A percentile compares a stretch with the other conserved stretches of the same genome.
Conservation (phyloP, 805 yeast species). For the Wickerhamomyces canadensis region DNA sequence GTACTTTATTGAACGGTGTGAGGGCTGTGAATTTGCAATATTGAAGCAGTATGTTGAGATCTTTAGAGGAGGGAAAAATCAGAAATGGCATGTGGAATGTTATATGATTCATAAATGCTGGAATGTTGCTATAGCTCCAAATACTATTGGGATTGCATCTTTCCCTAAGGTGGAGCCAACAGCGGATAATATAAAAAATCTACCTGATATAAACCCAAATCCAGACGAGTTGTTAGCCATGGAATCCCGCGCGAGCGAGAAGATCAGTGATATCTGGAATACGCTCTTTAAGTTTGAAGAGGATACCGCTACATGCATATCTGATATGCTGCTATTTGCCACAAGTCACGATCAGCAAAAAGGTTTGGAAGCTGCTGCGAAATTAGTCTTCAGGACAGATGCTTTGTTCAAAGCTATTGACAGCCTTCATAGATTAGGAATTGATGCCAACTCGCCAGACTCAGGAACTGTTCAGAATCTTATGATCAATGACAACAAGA, state of each 20-base stretch:
- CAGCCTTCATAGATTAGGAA: slow-evolving; percentile 29
- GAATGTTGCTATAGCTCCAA: slow-evolving; percentile 76
- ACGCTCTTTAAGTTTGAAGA: slow-evolving; percentile 87
- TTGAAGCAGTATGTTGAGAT: slow-evolving; percentile 92
- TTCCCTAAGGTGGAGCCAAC: slow-evolving; percentile 25
- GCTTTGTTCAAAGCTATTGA: slow-evolving; percentile 76
- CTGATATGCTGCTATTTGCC: slow-evolving; percentile 85
- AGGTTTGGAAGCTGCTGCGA: slow-evolving; percentile 68
- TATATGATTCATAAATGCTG: slow-evolving; percentile 96
- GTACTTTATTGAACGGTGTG: slow-evolving; percentile 80
- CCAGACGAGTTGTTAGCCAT: slow-evolving; percentile 45
- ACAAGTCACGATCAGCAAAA: slow-evolving; percentile 63
- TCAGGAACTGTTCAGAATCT: slow-evolving; percentile 6
- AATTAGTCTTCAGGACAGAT: slow-evolving; percentile 67
- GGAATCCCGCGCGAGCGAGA: slow-evolving; percentile 62
- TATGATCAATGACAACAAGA: slow-evolving; percentile 7
- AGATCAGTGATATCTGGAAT: slow-evolving; percentile 69
- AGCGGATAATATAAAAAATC: slow-evolving; percentile 18
- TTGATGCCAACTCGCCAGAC: slow-evolving; percentile 11
- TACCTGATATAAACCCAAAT: slow-evolving; percentile 29
- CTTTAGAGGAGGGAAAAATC: slow-evolving; percentile 82
- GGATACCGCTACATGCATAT: slow-evolving; percentile 79
- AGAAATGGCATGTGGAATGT: slow-evolving; percentile 99
- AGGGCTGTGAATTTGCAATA: slow-evolving; percentile 88
- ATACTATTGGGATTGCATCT: slow-evolving; percentile 42